A percentile compares a stretch with the other conserved stretches of the same genome.
phyloP scores from a whole-genome alignment of 2,329 filamentous ascomycete genomes.

The Coniochaeta sp. region DNA sequence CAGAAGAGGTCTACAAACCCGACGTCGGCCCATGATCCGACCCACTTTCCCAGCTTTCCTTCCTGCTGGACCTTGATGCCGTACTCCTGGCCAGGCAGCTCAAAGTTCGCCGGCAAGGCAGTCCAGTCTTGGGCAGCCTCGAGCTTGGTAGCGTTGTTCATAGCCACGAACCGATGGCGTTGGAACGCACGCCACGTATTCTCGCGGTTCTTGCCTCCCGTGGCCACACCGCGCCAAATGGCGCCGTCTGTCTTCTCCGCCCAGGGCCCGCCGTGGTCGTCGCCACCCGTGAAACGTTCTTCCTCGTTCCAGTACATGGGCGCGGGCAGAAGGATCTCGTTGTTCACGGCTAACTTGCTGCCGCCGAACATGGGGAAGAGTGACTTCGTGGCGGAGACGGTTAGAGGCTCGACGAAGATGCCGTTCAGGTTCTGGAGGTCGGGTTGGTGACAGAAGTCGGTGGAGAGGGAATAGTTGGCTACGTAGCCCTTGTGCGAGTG shows the following conservation, averaged over 20 bases:
- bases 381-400: conserved; percentile 46
- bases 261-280: conserved; percentile 49
- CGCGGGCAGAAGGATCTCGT: conserved; percentile 62
- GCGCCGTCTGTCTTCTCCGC: conserved; percentile 45
- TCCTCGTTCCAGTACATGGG: conserved; percentile 63
- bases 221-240: conserved; percentile 62
- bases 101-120: conserved; percentile 44
- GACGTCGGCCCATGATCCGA: conserved; percentile 40
- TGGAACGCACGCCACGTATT: conserved; percentile 67
- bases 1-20: conserved; percentile 51
- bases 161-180: conserved; percentile 66
- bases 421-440: conserved; percentile 57
- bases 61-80: conserved; percentile 36
- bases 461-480: conserved; percentile 53
- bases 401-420: conserved; percentile 55
- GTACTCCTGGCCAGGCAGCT: conserved; percentile 41
- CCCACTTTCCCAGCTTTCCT: conserved; percentile 40
- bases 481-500: conserved; percentile 53
- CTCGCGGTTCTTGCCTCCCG: conserved; percentile 52
- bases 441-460: conserved; percentile 59
- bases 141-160: conserved; percentile 62
- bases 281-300: conserved; percentile 52
- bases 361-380: conserved; percentile 62
- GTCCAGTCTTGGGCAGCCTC: conserved; percentile 35
- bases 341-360: conserved; percentile 62